Conservation (phyloP, 495 filamentous ascomycete species). For the Penicillium pulvis region DNA sequence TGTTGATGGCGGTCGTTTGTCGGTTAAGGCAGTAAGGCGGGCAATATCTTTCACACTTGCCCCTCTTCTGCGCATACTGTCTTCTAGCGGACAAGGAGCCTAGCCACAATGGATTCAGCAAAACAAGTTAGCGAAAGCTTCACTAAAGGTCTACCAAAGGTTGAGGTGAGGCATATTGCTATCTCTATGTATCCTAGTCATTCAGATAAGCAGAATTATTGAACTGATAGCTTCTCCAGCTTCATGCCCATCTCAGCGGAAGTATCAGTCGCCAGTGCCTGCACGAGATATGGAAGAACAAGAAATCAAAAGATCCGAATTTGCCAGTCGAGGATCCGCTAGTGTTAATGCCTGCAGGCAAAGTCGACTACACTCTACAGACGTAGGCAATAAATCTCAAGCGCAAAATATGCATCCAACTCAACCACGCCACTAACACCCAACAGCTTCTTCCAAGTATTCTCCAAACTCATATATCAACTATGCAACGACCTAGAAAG, state of each 20-base stretch:
- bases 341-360: constrained; percentile 64
- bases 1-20: neutral
- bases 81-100: neutral
- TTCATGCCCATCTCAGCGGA: constrained; percentile 83
- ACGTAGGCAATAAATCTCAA: constrained; percentile 50
- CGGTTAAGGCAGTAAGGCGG: neutral
- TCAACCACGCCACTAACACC: constrained; percentile 9
- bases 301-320: constrained; percentile 51
- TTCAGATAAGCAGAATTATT: neutral
- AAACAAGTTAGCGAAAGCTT: constrained; percentile 35
- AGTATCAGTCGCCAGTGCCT: constrained; percentile 76
- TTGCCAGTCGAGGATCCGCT: constrained; percentile 66
- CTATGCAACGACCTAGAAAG: constrained; percentile 61
- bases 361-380: constrained; percentile 69
- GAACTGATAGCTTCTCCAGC: constrained; percentile 41
- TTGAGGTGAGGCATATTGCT: constrained; percentile 33
- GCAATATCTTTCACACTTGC: neutral
- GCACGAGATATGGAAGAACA: constrained; percentile 71
- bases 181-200: neutral
- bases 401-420: neutral
- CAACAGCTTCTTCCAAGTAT: constrained; percentile 72
- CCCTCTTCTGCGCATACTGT: neutral
- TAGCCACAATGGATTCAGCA: constrained; percentile 24
- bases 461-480: constrained; percentile 75
- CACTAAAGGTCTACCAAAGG: constrained; percentile 40